phyloP scores from a whole-genome alignment of 352 stramenopile species.

The Globisporangium cylindrosporum region DNA sequence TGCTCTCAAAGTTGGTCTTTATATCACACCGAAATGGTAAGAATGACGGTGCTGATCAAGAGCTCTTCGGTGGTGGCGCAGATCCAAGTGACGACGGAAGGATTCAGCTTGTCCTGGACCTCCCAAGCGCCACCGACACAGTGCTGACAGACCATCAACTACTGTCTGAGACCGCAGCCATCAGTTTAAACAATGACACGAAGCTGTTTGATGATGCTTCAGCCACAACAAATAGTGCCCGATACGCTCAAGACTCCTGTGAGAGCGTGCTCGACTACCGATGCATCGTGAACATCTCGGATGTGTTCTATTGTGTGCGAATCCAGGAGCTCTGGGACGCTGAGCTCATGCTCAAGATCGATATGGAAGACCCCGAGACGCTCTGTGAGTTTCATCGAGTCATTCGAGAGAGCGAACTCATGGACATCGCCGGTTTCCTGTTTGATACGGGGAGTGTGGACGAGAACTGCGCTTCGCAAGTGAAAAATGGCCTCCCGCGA shows the following conservation, averaged over 20 bases:
- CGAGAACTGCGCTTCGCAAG: slow-evolving; percentile 16
- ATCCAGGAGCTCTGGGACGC: slow-evolving; percentile 65
- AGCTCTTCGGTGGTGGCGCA: not conserved
- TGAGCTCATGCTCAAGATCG: slow-evolving; percentile 54
- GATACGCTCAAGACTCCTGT: not conserved
- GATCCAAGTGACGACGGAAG: not conserved
- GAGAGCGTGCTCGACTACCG: slow-evolving; percentile 48
- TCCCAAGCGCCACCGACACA: not conserved
- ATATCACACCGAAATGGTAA: slow-evolving; percentile 3
- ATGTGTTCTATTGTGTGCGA: slow-evolving; percentile 53
- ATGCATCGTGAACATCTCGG: slow-evolving; percentile 43
- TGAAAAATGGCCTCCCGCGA: slow-evolving; percentile 29
- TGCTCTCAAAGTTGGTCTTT: slow-evolving; percentile 35
- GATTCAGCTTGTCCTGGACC: slow-evolving; percentile 41
- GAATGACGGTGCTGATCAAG: not conserved
- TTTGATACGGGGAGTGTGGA: slow-evolving; percentile 19
- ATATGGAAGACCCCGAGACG: slow-evolving; percentile 52
- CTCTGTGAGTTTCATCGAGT: slow-evolving; percentile 29
- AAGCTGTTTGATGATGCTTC: not conserved
- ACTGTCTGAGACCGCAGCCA: not conserved
- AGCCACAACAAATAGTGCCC: not conserved
- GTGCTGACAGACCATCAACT: not conserved
- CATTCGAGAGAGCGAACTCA: slow-evolving; percentile 34
- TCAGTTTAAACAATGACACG: not conserved
- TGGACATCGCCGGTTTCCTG: slow-evolving; percentile 30